These are phyloP conservation scores for Capsicum pubescens DNA, from an alignment of 257 asterid genomes.

Conservation along the genomic window DNA sequence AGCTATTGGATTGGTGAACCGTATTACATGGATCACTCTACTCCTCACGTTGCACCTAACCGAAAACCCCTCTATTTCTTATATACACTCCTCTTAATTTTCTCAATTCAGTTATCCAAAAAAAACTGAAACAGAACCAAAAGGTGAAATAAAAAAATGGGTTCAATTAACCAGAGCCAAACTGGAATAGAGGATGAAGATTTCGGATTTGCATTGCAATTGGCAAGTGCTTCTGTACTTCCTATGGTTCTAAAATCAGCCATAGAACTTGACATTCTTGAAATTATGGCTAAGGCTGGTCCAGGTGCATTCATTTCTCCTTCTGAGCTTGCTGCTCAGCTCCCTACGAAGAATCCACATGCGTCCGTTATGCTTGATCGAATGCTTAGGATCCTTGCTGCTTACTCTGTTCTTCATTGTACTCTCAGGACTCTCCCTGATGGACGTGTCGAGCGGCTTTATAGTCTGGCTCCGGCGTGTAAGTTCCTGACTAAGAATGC, in stretches of 20 bases:
- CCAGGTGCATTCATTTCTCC: slow-evolving; percentile 63
- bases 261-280: slow-evolving; percentile 72
- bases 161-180: slow-evolving; percentile 38
- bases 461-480: slow-evolving; percentile 68
- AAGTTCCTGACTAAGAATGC: slow-evolving; percentile 65
- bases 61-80: background rate
- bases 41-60: background rate
- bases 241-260: slow-evolving; percentile 79
- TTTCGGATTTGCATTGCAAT: slow-evolving; percentile 63
- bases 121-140: no score
- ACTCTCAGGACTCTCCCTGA: slow-evolving; percentile 42
- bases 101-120: no score
- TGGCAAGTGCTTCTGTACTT: slow-evolving; percentile 71
- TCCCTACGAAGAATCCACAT: slow-evolving; percentile 56
- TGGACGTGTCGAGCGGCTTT: slow-evolving; percentile 60
- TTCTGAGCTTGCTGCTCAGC: slow-evolving; percentile 56
- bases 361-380: slow-evolving; percentile 64
- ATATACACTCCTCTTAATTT: no score
- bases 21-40: background rate
- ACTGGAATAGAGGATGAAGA: slow-evolving; percentile 46
- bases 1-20: slow-evolving; percentile 3
- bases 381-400: slow-evolving; percentile 74
- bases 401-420: slow-evolving; percentile 58
- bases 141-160: slow-evolving; percentile 31
- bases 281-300: slow-evolving; percentile 68